Conservation (phyloP, 2,329 filamentous ascomycete species). For the Fusarium tuaranense region DNA sequence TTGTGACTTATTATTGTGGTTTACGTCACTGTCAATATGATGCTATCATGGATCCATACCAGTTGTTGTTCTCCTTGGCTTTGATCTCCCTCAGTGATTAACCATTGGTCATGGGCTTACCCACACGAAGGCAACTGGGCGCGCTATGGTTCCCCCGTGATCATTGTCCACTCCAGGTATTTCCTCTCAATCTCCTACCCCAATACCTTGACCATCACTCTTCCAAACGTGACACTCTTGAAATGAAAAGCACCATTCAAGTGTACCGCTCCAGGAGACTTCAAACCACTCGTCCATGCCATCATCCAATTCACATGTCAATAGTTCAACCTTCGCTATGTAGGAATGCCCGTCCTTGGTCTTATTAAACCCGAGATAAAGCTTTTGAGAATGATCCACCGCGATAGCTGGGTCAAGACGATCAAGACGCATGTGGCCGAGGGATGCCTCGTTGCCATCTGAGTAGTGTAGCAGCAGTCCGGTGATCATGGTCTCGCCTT, state of each 20-base stretch:
- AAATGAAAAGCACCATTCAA: neutral
- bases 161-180: neutral
- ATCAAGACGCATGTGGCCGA: neutral
- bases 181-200: neutral
- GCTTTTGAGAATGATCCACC: neutral
- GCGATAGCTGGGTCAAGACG: neutral
- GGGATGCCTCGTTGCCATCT: neutral
- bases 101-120: neutral
- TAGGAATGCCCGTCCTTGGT: neutral
- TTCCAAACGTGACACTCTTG: neutral
- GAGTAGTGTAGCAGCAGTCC: neutral
- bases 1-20: neutral
- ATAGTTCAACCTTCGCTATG: neutral
- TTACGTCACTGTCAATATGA: neutral
- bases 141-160: neutral
- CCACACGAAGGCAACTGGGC: too few relatives aligned
- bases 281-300: neutral
- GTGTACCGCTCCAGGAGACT: neutral
- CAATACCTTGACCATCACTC: neutral
- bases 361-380: neutral
- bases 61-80: neutral
- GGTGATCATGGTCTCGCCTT: neutral
- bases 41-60: neutral
- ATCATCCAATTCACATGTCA: neutral
- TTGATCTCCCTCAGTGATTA: neutral